These are phyloP conservation scores for Capillidium heterosporum DNA, from an alignment of 371 early-diverging fungal genomes.

Conservation along the genomic window DNA sequence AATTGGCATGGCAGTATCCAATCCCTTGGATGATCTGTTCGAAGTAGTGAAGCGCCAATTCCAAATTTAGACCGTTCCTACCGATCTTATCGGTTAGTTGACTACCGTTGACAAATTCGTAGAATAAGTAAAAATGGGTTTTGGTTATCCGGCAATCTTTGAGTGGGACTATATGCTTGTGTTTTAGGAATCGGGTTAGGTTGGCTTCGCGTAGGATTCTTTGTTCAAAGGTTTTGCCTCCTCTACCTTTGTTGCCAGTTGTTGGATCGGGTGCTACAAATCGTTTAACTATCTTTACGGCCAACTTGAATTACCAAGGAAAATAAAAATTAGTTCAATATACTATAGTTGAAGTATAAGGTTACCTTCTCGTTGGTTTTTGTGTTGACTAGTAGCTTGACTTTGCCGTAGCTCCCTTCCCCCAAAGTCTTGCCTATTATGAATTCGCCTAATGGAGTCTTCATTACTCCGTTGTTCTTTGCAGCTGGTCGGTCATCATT, in stretches of 20 bases:
- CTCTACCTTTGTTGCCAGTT: slow-evolving; percentile 4
- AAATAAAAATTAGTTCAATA: not conserved
- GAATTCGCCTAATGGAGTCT: slow-evolving; percentile 9
- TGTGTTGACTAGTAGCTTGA: slow-evolving; percentile 6
- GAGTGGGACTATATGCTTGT: slow-evolving; percentile 6
- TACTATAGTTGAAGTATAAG: not conserved
- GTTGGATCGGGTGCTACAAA: slow-evolving; percentile 3
- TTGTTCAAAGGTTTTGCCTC: slow-evolving; percentile 6
- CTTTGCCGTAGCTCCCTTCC: slow-evolving; percentile 9
- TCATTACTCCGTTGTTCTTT: not conserved
- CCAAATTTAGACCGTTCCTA: not conserved
- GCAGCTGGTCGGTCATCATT: not conserved
- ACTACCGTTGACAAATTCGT: slow-evolving; percentile 5
- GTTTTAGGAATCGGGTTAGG: slow-evolving; percentile 4
- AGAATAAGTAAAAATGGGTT: slow-evolving; percentile 7
- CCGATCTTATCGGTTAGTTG: slow-evolving; percentile 8
- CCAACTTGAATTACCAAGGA: not conserved
- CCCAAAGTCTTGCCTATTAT: slow-evolving; percentile 5
- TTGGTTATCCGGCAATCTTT: slow-evolving; percentile 5
- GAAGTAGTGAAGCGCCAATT: slow-evolving; percentile 6
- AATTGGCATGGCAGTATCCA: slow-evolving; percentile 7
- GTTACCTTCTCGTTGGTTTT: slow-evolving; percentile 6
- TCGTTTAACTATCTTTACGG: slow-evolving; percentile 8
- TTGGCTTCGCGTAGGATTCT: slow-evolving; percentile 8
- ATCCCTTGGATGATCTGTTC: slow-evolving; percentile 5